phyloP scores from a whole-genome alignment of 1,284 basidiomycete species.

The Ceratobasidium sp. region DNA sequence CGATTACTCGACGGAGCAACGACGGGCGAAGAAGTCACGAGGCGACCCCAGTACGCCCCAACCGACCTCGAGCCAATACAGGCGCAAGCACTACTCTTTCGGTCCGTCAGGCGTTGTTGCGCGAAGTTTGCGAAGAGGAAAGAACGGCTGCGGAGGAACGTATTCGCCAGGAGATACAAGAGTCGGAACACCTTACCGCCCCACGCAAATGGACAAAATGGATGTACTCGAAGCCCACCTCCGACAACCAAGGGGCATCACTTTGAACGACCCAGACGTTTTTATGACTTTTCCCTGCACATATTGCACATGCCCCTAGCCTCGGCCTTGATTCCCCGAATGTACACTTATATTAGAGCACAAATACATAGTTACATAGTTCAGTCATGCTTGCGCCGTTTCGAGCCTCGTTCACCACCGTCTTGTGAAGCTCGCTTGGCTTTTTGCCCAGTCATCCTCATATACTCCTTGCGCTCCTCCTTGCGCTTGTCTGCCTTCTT shows the following conservation, averaged over 20 bases:
- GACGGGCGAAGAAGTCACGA: conserved; percentile 28
- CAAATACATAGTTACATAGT: conserved; percentile 6
- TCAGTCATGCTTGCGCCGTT: conserved; percentile 49
- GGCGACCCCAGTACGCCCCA: conserved; percentile 3
- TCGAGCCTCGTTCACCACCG: conserved; percentile 44
- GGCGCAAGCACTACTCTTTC: conserved; percentile 22
- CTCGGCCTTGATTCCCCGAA: background rate
- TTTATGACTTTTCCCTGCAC: background rate
- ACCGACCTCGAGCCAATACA: conserved; percentile 30
- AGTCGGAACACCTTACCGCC: conserved; percentile 30
- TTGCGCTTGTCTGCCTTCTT: conserved; percentile 74
- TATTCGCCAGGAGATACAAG: conserved; percentile 35
- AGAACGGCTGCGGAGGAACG: conserved; percentile 32
- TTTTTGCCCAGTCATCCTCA: conserved; percentile 76
- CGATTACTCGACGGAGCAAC: conserved; percentile 3
- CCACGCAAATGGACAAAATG: conserved; percentile 37
- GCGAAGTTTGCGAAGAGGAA: conserved; percentile 36
- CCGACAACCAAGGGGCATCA: background rate
- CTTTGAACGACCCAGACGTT: background rate
- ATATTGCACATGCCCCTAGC: background rate
- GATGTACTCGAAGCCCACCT: conserved; percentile 34
- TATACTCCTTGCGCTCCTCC: conserved; percentile 79
- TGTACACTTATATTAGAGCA: conserved; percentile 34
- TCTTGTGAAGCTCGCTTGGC: conserved; percentile 59
- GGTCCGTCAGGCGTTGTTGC: conserved; percentile 25